Percentiles rank a stretch among this genome's conserved stretches.
These are phyloP conservation scores for Colletotrichum salicis DNA, from an alignment of 2,329 filamentous ascomycete species.

Conservation along the genomic window DNA sequence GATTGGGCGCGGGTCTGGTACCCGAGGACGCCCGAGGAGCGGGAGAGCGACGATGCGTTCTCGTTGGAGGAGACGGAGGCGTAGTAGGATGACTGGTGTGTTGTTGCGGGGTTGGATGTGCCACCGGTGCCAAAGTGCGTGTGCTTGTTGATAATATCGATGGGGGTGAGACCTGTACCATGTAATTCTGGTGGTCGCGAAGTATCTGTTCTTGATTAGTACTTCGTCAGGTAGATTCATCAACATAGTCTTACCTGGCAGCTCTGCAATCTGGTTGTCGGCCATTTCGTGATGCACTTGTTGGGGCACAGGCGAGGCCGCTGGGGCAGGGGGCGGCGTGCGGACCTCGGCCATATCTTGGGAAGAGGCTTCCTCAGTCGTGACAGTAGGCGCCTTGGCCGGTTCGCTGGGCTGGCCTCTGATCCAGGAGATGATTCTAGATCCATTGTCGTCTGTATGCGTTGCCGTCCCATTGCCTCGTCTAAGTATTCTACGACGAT, in stretches of 20 bases:
- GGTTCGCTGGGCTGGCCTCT: slow-evolving; percentile 52
- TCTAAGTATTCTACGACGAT: slow-evolving; percentile 57
- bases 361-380: slow-evolving; percentile 54
- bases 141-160: slow-evolving; percentile 52
- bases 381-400: slow-evolving; percentile 56
- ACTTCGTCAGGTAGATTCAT: rapidly evolving
- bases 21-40: slow-evolving; percentile 30
- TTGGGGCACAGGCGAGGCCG: slow-evolving; percentile 31
- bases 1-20: slow-evolving; percentile 24
- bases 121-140: slow-evolving; percentile 41
- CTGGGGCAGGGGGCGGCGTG: slow-evolving; percentile 28
- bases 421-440: slow-evolving; percentile 64
- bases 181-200: slow-evolving; percentile 57
- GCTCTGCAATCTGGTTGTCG: slow-evolving; percentile 56
- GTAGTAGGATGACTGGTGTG: slow-evolving; percentile 44
- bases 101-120: slow-evolving; percentile 40
- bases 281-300: slow-evolving; percentile 50
- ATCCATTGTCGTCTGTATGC: slow-evolving; percentile 57
- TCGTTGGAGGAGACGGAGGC: slow-evolving; percentile 36
- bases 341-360: slow-evolving; percentile 53
- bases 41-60: slow-evolving; percentile 34
- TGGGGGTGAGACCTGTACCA: slow-evolving; percentile 52
- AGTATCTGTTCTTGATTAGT: slow-evolving; percentile 47
- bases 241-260: slow-evolving; percentile 52
- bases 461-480: slow-evolving; percentile 49